Percentiles rank a stretch among this genome's conserved stretches.
These are phyloP conservation scores for Cordyceps cicadae DNA, from an alignment of 2,329 filamentous ascomycete genomes.

Conservation along the genomic window DNA sequence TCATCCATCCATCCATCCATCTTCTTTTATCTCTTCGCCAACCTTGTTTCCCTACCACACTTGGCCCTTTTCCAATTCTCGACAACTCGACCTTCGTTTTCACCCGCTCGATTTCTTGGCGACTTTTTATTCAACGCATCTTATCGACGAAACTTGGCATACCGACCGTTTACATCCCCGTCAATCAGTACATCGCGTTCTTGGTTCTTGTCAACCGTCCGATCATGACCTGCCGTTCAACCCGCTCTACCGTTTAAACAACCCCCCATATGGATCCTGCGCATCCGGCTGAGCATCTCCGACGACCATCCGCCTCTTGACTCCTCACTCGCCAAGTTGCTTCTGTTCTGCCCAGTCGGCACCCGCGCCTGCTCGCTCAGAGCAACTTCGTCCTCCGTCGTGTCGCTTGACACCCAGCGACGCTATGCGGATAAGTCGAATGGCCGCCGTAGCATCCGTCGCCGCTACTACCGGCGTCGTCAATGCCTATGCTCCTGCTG, in stretches of 20 bases:
- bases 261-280: constrained; percentile 8
- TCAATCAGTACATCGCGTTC: not conserved
- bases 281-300: not conserved
- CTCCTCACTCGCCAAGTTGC: not conserved
- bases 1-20: constrained; percentile 1
- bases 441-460: constrained; percentile 4
- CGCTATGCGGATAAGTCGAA: constrained; percentile 10
- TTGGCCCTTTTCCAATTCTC: not conserved
- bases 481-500: constrained; percentile 3
- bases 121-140: not conserved
- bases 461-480: constrained; percentile 4
- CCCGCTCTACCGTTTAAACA: not conserved
- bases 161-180: not conserved
- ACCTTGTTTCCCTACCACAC: not conserved
- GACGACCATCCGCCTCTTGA: not conserved
- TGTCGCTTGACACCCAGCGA: constrained; percentile 6
- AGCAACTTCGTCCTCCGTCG: not conserved
- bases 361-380: not conserved
- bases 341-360: not conserved
- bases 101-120: not conserved
- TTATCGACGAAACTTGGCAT: not conserved
- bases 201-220: not conserved
- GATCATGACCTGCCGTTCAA: constrained; percentile 3
- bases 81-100: not conserved
- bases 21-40: not conserved